Evolutionary conservation across 2,329 filamentous ascomycete genomes (phyloP).

Genomic region (Aquanectria penicillioides): DNA sequence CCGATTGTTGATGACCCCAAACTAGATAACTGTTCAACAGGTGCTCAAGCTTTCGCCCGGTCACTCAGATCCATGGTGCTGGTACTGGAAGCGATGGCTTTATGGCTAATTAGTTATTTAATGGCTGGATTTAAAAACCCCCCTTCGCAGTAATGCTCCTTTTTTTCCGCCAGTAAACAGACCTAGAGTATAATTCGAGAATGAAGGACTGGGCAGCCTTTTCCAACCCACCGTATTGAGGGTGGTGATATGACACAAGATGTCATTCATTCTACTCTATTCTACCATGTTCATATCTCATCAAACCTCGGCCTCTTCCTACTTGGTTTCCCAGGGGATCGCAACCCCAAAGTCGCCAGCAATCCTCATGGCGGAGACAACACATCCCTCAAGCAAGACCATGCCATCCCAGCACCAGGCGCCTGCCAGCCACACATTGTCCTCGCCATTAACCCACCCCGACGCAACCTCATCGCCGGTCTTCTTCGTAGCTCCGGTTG

Average conservation of each 20-base stretch:
- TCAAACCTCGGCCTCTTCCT: conserved; percentile 11
- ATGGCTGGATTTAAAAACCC: no score
- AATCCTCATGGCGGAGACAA: conserved; percentile 66
- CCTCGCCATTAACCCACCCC: conserved; percentile 63
- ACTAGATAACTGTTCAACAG: no score
- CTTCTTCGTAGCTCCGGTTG: conserved; percentile 16
- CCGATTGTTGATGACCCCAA: background rate
- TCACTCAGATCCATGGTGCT: no score
- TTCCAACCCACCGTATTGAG: no score
- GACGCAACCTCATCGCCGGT: background rate
- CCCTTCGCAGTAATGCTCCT: no score
- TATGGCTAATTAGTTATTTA: no score
- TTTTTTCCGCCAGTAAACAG: no score
- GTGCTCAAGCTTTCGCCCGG: no score
- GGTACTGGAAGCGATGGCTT: no score
- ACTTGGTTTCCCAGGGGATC: conserved; percentile 47
- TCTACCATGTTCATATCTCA: background rate
- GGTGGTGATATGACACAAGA: no score
- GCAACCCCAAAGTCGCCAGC: conserved; percentile 62
- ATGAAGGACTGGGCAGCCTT: no score
- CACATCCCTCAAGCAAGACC: conserved; percentile 69
- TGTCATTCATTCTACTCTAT: background rate
- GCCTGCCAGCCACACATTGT: conserved; percentile 64
- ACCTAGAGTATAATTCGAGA: no score
- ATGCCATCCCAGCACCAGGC: conserved; percentile 74